Percentiles rank a stretch among this genome's conserved stretches.
Evolutionary conservation across 2,329 filamentous ascomycete genomes (phyloP).

Genomic region (Thermochaetoides dissita): DNA sequence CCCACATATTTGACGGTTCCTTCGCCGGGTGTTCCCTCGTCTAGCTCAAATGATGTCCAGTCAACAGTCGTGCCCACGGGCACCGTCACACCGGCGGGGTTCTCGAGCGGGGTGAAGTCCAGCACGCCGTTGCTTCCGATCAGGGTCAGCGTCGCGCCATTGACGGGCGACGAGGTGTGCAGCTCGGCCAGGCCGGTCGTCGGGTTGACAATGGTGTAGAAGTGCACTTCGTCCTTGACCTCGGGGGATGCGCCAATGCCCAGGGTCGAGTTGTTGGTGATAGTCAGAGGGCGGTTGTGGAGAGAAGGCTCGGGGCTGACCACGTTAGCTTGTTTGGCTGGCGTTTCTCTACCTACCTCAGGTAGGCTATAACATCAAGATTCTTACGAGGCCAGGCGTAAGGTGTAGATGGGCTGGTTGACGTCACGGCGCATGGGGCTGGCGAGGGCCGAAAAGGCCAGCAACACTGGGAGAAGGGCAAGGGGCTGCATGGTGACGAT

Average conservation of each 20-base stretch:
- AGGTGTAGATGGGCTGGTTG: conserved; percentile 10
- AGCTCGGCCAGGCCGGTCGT: conserved; percentile 21
- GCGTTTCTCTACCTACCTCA: too few relatives aligned
- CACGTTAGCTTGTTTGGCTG: neutral
- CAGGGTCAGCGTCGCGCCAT: conserved; percentile 19
- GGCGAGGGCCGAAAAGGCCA: conserved; percentile 10
- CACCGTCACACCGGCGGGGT: conserved; percentile 17
- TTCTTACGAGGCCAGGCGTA: conserved; percentile 15
- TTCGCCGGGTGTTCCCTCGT: conserved; percentile 4
- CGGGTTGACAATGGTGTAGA: conserved; percentile 19
- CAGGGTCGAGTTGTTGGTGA: conserved; percentile 18
- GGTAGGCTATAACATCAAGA: neutral
- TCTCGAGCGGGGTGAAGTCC: conserved; percentile 21
- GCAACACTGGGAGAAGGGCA: conserved; percentile 9
- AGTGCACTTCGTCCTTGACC: conserved; percentile 3
- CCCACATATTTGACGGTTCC: conserved; percentile 10
- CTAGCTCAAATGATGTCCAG: conserved; percentile 24
- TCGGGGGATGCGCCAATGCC: conserved; percentile 18
- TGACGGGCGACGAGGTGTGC: conserved; percentile 15
- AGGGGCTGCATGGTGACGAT: conserved; percentile 14
- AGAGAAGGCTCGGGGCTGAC: conserved; percentile 11
- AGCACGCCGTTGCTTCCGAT: conserved; percentile 21
- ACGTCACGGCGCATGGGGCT: conserved; percentile 8
- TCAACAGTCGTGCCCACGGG: conserved; percentile 17
- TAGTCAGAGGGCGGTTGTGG: conserved; percentile 21